phyloP scores from a whole-genome alignment of 75 land plant genomes.

The Picea sitchensis region DNA sequence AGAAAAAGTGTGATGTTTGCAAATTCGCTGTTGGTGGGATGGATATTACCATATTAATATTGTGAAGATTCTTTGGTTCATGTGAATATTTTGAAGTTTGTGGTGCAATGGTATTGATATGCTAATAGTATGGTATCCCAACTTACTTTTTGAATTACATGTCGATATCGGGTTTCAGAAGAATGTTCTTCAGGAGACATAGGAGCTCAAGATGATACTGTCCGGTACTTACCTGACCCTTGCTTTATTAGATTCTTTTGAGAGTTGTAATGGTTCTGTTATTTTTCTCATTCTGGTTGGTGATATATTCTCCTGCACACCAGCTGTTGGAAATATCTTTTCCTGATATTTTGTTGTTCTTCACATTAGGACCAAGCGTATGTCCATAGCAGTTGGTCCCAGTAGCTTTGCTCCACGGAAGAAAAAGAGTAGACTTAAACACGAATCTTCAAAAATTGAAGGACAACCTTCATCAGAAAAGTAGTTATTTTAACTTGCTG shows the following conservation, averaged over 20 bases:
- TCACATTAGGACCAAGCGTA: conserved; percentile 43
- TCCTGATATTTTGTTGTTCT: not conserved
- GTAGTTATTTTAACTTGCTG: not conserved
- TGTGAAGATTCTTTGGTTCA: no score
- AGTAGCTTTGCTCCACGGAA: conserved; percentile 57
- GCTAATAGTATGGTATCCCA: not conserved
- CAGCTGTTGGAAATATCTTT: not conserved
- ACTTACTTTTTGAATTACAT: not conserved
- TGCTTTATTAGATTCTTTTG: not conserved
- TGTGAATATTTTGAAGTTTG: not conserved
- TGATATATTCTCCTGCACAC: no score
- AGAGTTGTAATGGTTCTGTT: not conserved
- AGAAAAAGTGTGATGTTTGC: not conserved
- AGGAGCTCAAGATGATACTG: conserved; percentile 1
- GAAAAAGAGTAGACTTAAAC: conserved; percentile 26
- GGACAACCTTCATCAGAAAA: not conserved
- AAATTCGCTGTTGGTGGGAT: not conserved
- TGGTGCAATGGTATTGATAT: not conserved
- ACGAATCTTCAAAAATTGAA: not conserved
- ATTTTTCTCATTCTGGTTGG: not conserved
- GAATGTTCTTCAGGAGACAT: not conserved
- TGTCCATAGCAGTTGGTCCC: conserved; percentile 43
- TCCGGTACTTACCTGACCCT: not conserved
- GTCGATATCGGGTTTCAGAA: not conserved
- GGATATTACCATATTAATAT: no score